phyloP scores from a whole-genome alignment of 2,329 filamentous ascomycete species.

The Ceratocystis colombiana region DNA sequence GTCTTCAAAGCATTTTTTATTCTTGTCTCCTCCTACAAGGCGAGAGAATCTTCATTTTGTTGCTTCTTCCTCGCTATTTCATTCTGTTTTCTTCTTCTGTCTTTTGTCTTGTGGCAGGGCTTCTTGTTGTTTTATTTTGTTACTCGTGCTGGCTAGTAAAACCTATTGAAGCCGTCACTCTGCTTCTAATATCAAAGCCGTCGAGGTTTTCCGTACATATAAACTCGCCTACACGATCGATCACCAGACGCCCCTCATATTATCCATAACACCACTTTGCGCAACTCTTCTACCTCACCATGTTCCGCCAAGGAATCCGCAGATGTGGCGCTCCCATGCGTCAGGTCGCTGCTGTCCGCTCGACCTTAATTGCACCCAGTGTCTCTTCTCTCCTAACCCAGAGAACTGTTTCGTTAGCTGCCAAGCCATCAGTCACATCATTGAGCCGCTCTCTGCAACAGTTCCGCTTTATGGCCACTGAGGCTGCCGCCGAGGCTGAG shows the following conservation, averaged over 20 bases:
- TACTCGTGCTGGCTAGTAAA: no score
- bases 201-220: not conserved
- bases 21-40: not conserved
- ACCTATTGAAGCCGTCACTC: no score
- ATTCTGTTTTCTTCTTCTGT: not conserved
- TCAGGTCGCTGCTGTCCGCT: slow-evolving; percentile 21
- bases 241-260: no score
- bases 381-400: slow-evolving; percentile 22
- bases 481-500: slow-evolving; percentile 23
- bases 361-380: slow-evolving; percentile 1
- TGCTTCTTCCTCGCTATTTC: not conserved
- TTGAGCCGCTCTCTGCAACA: slow-evolving; percentile 25
- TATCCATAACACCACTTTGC: no score
- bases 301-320: slow-evolving; percentile 26
- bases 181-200: slow-evolving; percentile 9
- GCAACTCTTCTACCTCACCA: slow-evolving; percentile 10
- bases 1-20: slow-evolving; percentile 13
- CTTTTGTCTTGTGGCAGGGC: not conserved
- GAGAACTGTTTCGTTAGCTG: slow-evolving; percentile 14
- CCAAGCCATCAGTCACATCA: slow-evolving; percentile 20
- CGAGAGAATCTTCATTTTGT: slow-evolving; percentile 6
- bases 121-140: not conserved
- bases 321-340: slow-evolving; percentile 24
- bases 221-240: not conserved
- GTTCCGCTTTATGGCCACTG: slow-evolving; percentile 24